Evolutionary conservation across 345 rosid species (phyloP), one percentile per base, ranked within the genome.

Genomic region (Populus davidiana): DNA sequence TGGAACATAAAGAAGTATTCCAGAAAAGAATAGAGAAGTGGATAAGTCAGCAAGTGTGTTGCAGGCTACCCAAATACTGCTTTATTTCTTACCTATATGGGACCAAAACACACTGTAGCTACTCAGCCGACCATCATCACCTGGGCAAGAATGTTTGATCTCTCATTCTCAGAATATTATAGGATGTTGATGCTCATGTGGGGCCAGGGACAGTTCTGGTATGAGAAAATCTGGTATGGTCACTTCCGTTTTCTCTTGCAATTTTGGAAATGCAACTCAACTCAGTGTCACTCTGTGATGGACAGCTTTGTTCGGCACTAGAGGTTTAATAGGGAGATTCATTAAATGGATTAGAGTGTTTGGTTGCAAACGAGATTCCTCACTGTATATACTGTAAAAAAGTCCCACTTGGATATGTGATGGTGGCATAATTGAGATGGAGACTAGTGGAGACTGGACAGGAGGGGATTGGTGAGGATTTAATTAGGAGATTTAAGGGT

Each of bases 51-150:
- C 25, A 49, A 49, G 21, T 16, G 36, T 18, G 33, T 41, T 16
- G 79, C 81, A 77, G 84, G 76, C 79, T 70, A 77, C 72, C 70
- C 72, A 80, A 75, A 71, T 44, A 10, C 62, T 56, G 59, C 23
- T 16, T 73, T 76, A 76, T 68, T 62, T 54, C n/a, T 72, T 14
- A 49, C 44, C 33, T 69, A n/a, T 1, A 9, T 41, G 73, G 49
- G 63, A 79, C 52, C 49, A 44, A 59, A 77, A n/a, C 50, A 79
- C 59, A 50, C 4, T 8, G 14, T 41, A 21, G 44, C 59, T 4
- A 71, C 49, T 63, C 2, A 59, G 89, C 81, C 79, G 83, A 83
- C 80, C 80, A 77, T 71, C 80, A 77, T 71, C 67, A 62, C 65
- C 79, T 50, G 17, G 70, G 43, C 36, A 29, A 70, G 49, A 38